Evolutionary conservation across 371 early-diverging fungal species (phyloP), one percentile per base, ranked within the genome.

Genomic region (Syncephalastrum contaminatum): DNA sequence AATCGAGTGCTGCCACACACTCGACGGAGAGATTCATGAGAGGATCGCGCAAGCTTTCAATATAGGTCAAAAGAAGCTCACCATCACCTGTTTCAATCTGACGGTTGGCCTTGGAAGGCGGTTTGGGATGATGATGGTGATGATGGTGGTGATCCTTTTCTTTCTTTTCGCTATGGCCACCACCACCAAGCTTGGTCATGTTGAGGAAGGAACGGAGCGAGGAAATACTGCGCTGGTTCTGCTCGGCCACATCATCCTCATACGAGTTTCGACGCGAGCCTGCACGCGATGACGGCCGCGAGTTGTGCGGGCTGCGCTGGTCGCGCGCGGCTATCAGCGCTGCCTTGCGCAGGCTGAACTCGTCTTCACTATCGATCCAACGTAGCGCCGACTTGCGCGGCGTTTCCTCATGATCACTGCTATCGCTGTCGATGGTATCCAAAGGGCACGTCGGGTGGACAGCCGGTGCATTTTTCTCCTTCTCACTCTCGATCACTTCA

Each of bases 31-130:
- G 56, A 4, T 72, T 64, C 72, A 82, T 72, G 21, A 85, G 48
- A 3, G 85, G 85, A 27, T 79, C 80, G 5, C 75, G 68, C 14
- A 85, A 63, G 45, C 81, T 77, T 24, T 80, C 81, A 21, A 85
- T 24, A 42, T 83, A 85, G 1, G 72, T 75, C 53, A 83, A 59
- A n/a, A 85, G 64, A 10, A 85, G 48, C 21, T 83, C 76, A 0
- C 81, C 70, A 54, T 80, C 81, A 20, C 75, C 69, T 40, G 69
- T 79, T 4, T 81, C 77, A 1, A 79, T 73, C 36, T 80, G 69
- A 54, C 80, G 81, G 18, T 73, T 74, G 13, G 73, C 58, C 43
- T 78, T 78, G 36, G 59, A 53, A 0, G 75, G 73, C 20, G 69
- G 65, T 63, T 63, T 63, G 27, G 54, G 50, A 19, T 44, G 36